Evolutionary conservation across 306 rosid species (phyloP), one percentile per base, ranked within the genome.

Genomic region (Casuarina glauca): DNA sequence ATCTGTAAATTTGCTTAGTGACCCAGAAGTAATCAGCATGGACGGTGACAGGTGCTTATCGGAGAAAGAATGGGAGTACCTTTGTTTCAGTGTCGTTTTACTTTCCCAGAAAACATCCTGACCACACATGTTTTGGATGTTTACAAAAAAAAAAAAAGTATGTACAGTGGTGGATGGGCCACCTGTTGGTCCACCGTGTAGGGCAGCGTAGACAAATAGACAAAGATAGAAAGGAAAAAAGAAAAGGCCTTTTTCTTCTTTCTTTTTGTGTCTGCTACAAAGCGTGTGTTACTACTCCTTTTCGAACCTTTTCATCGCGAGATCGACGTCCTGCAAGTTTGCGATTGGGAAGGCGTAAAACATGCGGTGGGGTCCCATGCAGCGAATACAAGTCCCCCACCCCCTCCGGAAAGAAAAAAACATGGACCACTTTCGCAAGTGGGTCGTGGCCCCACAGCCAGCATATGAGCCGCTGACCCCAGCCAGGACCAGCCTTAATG

Each of bases 341-440:
- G 50, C 50, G 9, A 6, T 48, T 2, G 9, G 51, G 51, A 9
- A 58, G 39, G 26, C 3, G 20, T 39, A 50, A 20, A 50, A 57
- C 9, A 12, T 58, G 72, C 17, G 38, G 16, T 11, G 44, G 55
- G 43, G 52, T 39, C 58, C 45, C 46, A 54, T 45, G 4, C 39
- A 49, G 9, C 48, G 1, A 6, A 3, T 11, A 46, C 2, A 46
- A 48, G 51, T 48, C 41, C 73, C 19, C 32, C 32, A 0, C 32
- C 32, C 32, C 32, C 32, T 17, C 17, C 15, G 2, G 12, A 43
- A 17, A 68, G 26, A 32, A 54, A 41, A 77, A 26, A 12, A 46
- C 11, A 15, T 41, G 69, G 82, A 79, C 82, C 82, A 72, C 58
- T 43, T 51, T 9, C 9, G 19, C 73, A 43, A 62, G 46, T 73